Base-by-base conservation (phyloP, 2,329 filamentous ascomycete species). In the Botrytis medusae region DNA sequence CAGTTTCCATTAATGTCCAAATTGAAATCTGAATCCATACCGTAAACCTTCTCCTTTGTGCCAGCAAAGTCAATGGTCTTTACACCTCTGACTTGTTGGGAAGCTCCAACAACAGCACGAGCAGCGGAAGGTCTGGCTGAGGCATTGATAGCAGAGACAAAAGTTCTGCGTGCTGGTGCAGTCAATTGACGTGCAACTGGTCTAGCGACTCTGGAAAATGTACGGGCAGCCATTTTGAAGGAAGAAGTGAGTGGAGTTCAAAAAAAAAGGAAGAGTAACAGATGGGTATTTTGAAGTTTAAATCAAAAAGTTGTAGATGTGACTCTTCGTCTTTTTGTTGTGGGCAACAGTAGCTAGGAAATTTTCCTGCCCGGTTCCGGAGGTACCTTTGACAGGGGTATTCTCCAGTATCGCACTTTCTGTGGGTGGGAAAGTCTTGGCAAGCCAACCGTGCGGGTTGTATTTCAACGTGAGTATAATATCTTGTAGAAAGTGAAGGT, bases 1-100 rank as follows among this genome's bases (percentile, higher is more conserved):
- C 69, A 80, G 78, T 76, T 75, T 72, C 32, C 54, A 71, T 69
- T 69, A 37, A 60, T 54, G 25, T 29, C 54, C 48, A 48, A 64
- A 32, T 46, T 46, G 46, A 29, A 59, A 40, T n/a, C 14, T 74
- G 51, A 72, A 82, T 89, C 16, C 64, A 81, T 85, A 97, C 94
- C 94, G 84, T 93, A 98, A 83, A 99, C 96, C 79, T 91, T 90
- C 90, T 99, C 96, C 87, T 97, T 95, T 83, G 89, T 88, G 82
- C 79, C 96, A 79, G 96, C 96, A 85, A 99, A 99, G 90, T 98
- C 95, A 85, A 99, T 95, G 80, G 95, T 98, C 93, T 99, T 98
- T 82, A 97, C 86, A 84, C 96, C 96, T 83, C 96, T 92, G 78
- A 89, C 86, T 82, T 91, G 89, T 77, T 84, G 82, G 61, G 78